Base-by-base conservation (phyloP, 164 flowering plant genomes). In the Amborella trichopoda region DNA sequence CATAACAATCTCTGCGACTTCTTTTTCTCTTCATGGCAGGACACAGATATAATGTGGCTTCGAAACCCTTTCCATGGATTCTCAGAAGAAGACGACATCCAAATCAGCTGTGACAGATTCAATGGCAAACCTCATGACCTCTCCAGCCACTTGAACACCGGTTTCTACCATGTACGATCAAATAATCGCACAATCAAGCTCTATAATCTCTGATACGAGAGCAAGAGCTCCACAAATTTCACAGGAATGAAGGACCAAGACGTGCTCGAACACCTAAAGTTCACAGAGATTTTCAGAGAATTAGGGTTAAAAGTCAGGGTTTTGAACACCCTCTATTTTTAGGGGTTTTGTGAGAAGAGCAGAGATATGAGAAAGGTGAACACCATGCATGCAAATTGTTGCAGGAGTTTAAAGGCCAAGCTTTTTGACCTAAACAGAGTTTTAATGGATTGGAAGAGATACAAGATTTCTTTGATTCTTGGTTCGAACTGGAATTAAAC, bases 211-310 rank as follows among this genome's bases (percentile, higher is more conserved):
- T 81, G 84, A 93, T 69, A 80, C 26, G 50, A 34, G 43, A 36
- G 23, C 63, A 80, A 71, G 40, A 62, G 74, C 47, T 71, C 68
- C 22, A 56, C 83, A 2, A 18, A 18, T 12, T 37, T 37, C 40
- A n/a, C n/a, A n/a, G 75, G 75, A 0, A 28, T 56, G 54, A 83
- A 83, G 53, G 93, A 80, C 33, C 93, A 83, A 24, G 83, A 83
- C 30, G 90, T 79, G 0, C 52, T 83, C 0, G 3, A 4, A 2
- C 56, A 57, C 5, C 23, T 80, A 14, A 49, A 69, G 20, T 11
- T 19, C 1, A 21, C 17, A 0, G 77, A 78, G 6, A 19, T 53
- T 18, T 48, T 73, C 4, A 26, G 2, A 6, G 20, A 41, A 16
- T 20, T 41, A 13, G 23, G n/a, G 5, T 5, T 20, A 13, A 41